Evolutionary conservation across 192 early-diverging fungal genomes (phyloP), one percentile per base, ranked within the genome.

Genomic region (Coemansia sp.): DNA sequence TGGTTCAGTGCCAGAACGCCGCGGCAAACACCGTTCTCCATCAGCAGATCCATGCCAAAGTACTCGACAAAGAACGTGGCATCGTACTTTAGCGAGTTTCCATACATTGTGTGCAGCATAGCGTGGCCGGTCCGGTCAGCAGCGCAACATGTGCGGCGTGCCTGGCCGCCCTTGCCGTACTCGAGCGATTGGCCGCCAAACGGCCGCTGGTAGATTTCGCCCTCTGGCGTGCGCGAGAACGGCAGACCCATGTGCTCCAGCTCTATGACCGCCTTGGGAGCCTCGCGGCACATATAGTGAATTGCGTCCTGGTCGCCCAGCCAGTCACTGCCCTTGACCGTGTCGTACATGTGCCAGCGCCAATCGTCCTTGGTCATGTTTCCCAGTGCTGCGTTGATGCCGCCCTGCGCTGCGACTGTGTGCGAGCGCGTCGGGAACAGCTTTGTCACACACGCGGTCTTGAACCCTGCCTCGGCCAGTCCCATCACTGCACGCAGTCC

Each of bases 341-440:
- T 97, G 64, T 98, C 96, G 72, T 97, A 98, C 97, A 98, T 98
- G 80, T 98, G 97, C 97, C 97, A 98, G 82, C 95, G 88, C 97
- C 97, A 99, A 85, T 99, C 97, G 80, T 99, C 97, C 83, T 99
- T 93, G 63, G 89, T 87, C 95, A 99, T 97, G 83, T 99, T 99
- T 54, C 97, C 97, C 46, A 99, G 88, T 50, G 97, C 97, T 65
- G 97, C 97, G 82, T 99, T 99, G 78, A 99, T 93, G 72, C 97
- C 97, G 66, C 96, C 96, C 86, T 98, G 96, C 56, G 96, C 96
- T 50, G 96, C 96, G 46, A 98, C 96, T 25, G 95, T 98, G 85
- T 98, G 96, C 22, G 93, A 96, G 71, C 96, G 91, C 38, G 95
- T 97, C 21, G 95, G 95, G 88, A 99, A 99, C 37, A 99, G 83